These are phyloP conservation scores for Panellus pusillus DNA, from an alignment of 768 basidiomycete genomes.

Conservation along the genomic window DNA sequence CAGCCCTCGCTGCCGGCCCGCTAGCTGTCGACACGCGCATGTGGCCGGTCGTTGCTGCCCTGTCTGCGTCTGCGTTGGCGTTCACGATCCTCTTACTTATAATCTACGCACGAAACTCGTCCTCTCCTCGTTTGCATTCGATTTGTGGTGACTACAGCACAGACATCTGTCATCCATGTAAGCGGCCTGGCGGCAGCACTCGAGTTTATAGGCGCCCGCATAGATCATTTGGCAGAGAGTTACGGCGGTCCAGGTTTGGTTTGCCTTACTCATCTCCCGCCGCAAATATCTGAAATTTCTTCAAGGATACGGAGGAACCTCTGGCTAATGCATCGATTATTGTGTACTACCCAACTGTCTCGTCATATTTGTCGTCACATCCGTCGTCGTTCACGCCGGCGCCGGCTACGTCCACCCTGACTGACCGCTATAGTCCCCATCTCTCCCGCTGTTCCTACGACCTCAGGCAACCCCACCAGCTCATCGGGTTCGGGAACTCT, in stretches of 20 bases:
- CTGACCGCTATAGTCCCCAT: slow-evolving; percentile 29
- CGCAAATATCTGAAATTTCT: background rate
- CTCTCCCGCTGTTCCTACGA: slow-evolving; percentile 31
- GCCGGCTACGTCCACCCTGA: slow-evolving; percentile 25
- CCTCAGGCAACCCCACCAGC: slow-evolving; percentile 14
- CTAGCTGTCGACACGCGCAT: slow-evolving; percentile 9
- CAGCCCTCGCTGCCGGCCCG: slow-evolving; percentile 13
- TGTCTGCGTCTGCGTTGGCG: slow-evolving; percentile 20
- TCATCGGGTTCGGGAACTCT: slow-evolving; percentile 6
- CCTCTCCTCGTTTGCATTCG: background rate
- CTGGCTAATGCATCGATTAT: slow-evolving; percentile 57
- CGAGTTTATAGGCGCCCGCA: slow-evolving; percentile 58
- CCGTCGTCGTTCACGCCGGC: slow-evolving; percentile 43
- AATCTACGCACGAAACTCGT: slow-evolving; percentile 1
- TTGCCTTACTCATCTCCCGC: slow-evolving; percentile 25
- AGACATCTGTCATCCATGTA: too few species aligned
- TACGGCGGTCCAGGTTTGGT: slow-evolving; percentile 71
- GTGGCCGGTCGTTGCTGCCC: slow-evolving; percentile 15
- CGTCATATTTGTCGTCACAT: too few species aligned
- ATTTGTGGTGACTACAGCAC: too few species aligned
- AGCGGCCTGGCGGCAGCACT: too few species aligned
- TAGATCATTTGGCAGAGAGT: slow-evolving; percentile 73
- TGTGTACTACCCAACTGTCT: slow-evolving; percentile 49
- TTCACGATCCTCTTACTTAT: slow-evolving; percentile 24
- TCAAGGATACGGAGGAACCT: slow-evolving; percentile 47